These are phyloP conservation scores for Uromyces viciae-fabae DNA, from an alignment of 1,284 basidiomycete genomes.

Conservation along the genomic window DNA sequence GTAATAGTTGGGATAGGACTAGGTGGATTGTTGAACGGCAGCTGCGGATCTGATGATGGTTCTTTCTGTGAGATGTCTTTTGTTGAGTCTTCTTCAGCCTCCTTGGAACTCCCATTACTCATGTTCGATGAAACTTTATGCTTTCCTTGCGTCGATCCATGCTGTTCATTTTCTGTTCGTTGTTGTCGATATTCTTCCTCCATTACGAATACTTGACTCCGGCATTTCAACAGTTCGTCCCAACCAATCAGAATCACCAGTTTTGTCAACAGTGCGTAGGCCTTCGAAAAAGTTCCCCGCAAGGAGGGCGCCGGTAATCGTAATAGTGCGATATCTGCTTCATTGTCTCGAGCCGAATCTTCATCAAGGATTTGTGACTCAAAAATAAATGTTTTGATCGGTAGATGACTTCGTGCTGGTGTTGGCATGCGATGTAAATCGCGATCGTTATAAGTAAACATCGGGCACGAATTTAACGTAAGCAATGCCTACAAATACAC, in stretches of 20 bases:
- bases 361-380: conserved; percentile 65
- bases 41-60: conserved; percentile 15
- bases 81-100: neutral
- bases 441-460: conserved; percentile 98
- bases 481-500: conserved; percentile 65
- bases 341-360: conserved; percentile 70
- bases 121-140: neutral
- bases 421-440: conserved; percentile 85
- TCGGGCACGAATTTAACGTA: conserved; percentile 96
- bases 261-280: conserved; percentile 81
- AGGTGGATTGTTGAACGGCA: neutral
- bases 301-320: conserved; percentile 89
- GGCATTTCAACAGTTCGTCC: conserved; percentile 93
- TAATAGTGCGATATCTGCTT: conserved; percentile 87
- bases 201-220: conserved; percentile 97
- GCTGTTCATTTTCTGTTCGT: conserved; percentile 53
- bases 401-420: conserved; percentile 77
- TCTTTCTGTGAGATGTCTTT: neutral
- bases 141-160: conserved; percentile 59
- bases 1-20: conserved; percentile 41
- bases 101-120: neutral
- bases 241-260: conserved; percentile 91
- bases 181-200: conserved; percentile 89
- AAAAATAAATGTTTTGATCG: conserved; percentile 76
- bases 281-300: conserved; percentile 90